A percentile compares a stretch with the other conserved stretches of the same genome.
Evolutionary conservation across 768 basidiomycete species (phyloP).

Genomic region (Boletus pseudo-olivaceus): DNA sequence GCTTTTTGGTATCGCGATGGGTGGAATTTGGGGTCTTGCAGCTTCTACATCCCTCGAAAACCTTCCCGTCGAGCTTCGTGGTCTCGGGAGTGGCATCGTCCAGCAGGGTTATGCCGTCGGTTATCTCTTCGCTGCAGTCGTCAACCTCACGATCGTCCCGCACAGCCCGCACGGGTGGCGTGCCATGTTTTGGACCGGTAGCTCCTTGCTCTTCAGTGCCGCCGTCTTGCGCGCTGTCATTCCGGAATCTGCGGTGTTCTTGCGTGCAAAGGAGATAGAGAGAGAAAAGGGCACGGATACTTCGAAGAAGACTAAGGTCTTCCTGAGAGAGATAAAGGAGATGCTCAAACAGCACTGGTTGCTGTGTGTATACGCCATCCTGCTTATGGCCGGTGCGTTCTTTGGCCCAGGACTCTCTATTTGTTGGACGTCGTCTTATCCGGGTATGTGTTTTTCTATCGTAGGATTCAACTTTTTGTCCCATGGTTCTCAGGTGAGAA

Average conservation of each 20-base stretch:
- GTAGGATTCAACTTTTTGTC: conserved; percentile 74
- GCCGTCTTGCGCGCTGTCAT: conserved; percentile 62
- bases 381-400: conserved; percentile 65
- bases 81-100: conserved; percentile 79
- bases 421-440: background rate
- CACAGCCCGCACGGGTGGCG: conserved; percentile 53
- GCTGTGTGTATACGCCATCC: conserved; percentile 75
- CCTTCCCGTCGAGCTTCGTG: conserved; percentile 85
- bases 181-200: conserved; percentile 75
- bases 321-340: conserved; percentile 64
- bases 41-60: conserved; percentile 85
- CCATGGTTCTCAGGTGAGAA: conserved; percentile 60
- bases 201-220: conserved; percentile 67
- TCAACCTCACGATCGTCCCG: conserved; percentile 65
- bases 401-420: background rate
- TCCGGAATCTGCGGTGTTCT: conserved; percentile 78
- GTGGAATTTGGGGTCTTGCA: conserved; percentile 86
- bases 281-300: conserved; percentile 34
- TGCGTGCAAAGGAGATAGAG: conserved; percentile 57
- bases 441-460: background rate
- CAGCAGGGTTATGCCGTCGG: conserved; percentile 94
- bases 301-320: conserved; percentile 59
- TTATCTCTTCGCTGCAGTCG: conserved; percentile 78
- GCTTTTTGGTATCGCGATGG: conserved; percentile 86
- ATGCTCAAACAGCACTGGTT: conserved; percentile 87